Base-by-base conservation (phyloP, 495 filamentous ascomycete genomes). In the Tuber calosporum region DNA sequence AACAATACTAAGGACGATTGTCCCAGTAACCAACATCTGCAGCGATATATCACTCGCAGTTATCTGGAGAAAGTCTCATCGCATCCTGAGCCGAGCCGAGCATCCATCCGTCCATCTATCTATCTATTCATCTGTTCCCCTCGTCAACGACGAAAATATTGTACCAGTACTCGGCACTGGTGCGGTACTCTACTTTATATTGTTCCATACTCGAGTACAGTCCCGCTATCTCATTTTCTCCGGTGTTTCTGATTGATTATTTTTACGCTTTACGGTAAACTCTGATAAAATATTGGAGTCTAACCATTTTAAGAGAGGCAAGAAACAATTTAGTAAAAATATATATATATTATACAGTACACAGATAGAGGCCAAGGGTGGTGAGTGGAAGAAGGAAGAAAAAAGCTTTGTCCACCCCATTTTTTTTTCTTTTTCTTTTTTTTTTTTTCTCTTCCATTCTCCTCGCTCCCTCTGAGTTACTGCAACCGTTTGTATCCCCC, bases 391-490 rank as follows among this genome's bases (percentile, higher is more conserved):
- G 53, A 15, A 62, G 34, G 13, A 17, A 34, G 6, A 34, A 34
- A 62, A 62, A 58, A 62, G 53, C 53, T 62, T 26, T 62, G 53
- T 62, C 53, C 53, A 62, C 53, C 53, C 53, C 9, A 30, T 30
- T 15, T 30, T n/a, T 53, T n/a, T n/a, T n/a, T n/a, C n/a, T n/a
- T n/a, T n/a, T n/a, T n/a, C n/a, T n/a, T n/a, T 30, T 15, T 30
- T n/a, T 53, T n/a, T 43, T 26, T 53, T 11, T 30, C 3, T 9
- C 17, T 62, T 30, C 26, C 53, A 6, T 34, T 62, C 83, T 74
- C 74, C 74, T 73, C 74, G 72, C 71, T 73, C 78, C 66, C 74
- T 62, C 75, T 66, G 74, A 74, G 72, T 43, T 72, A 72, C 77
- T 43, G 72, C 69, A 68, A 67, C 70, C 69, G 71, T 74, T 73